A percentile compares a stretch with the other conserved stretches of the same genome.
phyloP scores from a whole-genome alignment of 371 early-diverging fungal species.

The Mucor racemosus region DNA sequence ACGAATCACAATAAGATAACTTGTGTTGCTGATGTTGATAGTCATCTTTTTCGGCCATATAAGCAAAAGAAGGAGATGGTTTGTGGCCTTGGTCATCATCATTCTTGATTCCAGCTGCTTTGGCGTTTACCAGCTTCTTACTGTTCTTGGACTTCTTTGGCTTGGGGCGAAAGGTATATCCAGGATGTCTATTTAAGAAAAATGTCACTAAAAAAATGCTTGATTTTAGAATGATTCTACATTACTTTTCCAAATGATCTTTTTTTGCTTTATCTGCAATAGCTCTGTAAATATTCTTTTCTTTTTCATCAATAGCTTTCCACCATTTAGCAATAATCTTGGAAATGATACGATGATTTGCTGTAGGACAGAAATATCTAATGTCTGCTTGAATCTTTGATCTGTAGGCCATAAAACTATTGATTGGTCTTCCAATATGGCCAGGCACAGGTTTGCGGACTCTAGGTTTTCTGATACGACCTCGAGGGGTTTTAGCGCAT shows the following conservation, averaged over 20 bases:
- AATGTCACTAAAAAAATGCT: slow-evolving; percentile 7
- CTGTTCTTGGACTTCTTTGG: slow-evolving; percentile 48
- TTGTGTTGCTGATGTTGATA: not conserved
- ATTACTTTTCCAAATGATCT: slow-evolving; percentile 59
- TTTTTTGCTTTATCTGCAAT: slow-evolving; percentile 60
- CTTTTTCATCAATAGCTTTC: slow-evolving; percentile 50
- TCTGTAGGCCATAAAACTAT: slow-evolving; percentile 69
- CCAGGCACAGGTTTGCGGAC: slow-evolving; percentile 26
- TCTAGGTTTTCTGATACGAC: slow-evolving; percentile 26
- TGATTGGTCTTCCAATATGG: slow-evolving; percentile 57
- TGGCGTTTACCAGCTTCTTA: not conserved
- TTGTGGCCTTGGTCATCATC: not conserved
- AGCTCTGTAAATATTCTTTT: slow-evolving; percentile 59
- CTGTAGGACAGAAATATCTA: slow-evolving; percentile 58
- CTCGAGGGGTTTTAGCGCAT: slow-evolving; percentile 1
- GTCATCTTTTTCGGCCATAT: not conserved
- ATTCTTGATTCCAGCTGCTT: not conserved
- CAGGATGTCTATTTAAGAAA: slow-evolving; percentile 55
- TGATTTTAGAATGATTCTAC: slow-evolving; percentile 18
- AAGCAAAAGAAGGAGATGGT: not conserved
- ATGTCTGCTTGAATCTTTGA: slow-evolving; percentile 67
- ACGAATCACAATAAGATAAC: not conserved
- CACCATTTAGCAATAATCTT: slow-evolving; percentile 73
- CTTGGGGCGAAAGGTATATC: slow-evolving; percentile 73
- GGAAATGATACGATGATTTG: slow-evolving; percentile 71